Evolutionary conservation across 352 stramenopile genomes (phyloP).

Genomic region (Elongisporangium undulatum): DNA sequence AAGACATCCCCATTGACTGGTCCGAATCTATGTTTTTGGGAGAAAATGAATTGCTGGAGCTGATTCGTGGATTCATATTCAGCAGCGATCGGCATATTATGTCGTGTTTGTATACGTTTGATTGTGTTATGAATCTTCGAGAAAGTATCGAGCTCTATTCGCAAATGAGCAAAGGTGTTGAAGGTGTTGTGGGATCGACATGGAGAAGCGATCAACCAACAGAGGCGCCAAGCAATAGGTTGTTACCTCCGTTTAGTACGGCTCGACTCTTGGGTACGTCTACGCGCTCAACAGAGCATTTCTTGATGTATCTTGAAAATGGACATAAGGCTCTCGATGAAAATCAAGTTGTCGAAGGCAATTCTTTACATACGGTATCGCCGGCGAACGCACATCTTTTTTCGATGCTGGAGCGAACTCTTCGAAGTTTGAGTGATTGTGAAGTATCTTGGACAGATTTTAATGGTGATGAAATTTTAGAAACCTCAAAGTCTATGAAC

Average conservation of each 20-base stretch:
- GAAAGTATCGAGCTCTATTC: conserved; percentile 36
- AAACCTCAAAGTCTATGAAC: conserved; percentile 3
- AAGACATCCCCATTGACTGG: conserved; percentile 33
- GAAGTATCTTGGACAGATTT: conserved; percentile 85
- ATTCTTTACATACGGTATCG: conserved; percentile 23
- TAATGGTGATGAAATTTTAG: conserved; percentile 34
- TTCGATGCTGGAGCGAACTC: conserved; percentile 81
- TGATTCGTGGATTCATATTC: conserved; percentile 74
- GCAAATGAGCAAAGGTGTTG: conserved; percentile 26
- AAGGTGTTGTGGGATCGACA: conserved; percentile 46
- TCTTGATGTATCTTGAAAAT: conserved; percentile 82
- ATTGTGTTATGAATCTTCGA: conserved; percentile 58
- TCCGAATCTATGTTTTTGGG: conserved; percentile 44
- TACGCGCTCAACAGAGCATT: conserved; percentile 69
- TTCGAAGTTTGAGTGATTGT: conserved; percentile 75
- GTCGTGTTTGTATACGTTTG: conserved; percentile 80
- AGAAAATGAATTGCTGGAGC: conserved; percentile 64
- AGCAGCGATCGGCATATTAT: conserved; percentile 76
- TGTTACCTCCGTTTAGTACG: conserved; percentile 85
- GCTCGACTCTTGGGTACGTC: conserved; percentile 63
- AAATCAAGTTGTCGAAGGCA: conserved; percentile 2
- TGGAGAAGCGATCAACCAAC: conserved; percentile 27
- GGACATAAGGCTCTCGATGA: conserved; percentile 7
- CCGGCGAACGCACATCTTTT: conserved; percentile 79
- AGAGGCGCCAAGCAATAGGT: conserved; percentile 16